Conservation (phyloP, 768 basidiomycete species). For the Russula lepida region DNA sequence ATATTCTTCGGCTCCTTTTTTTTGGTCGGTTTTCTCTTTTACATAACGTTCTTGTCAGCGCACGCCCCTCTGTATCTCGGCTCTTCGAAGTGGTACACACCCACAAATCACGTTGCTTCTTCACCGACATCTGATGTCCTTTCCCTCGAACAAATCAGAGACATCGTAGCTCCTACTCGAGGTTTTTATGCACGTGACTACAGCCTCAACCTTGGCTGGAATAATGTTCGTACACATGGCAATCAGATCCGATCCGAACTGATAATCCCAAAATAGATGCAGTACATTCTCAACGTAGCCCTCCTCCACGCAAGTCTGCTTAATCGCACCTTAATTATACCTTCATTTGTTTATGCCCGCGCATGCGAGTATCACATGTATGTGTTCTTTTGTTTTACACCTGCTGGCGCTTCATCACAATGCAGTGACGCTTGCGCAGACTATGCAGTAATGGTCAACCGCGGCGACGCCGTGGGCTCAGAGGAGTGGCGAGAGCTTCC, state of each 20-base stretch:
- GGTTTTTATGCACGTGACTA: slow-evolving; percentile 40
- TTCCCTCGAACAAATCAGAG: slow-evolving; percentile 28
- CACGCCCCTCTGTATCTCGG: not conserved
- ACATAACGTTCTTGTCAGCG: not conserved
- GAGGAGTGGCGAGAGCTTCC: slow-evolving; percentile 36
- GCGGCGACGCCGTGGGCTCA: slow-evolving; percentile 34
- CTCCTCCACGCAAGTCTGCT: slow-evolving; percentile 36
- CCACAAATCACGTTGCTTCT: not conserved
- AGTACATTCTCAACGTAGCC: slow-evolving; percentile 41
- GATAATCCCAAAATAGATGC: slow-evolving; percentile 29
- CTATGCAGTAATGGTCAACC: slow-evolving; percentile 36
- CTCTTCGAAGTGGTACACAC: not conserved
- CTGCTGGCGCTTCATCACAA: not conserved
- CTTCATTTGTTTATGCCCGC: slow-evolving; percentile 40
- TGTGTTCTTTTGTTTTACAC: slow-evolving; percentile 13
- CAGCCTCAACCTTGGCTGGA: slow-evolving; percentile 40
- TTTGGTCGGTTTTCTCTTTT: slow-evolving; percentile 2
- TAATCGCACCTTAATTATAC: slow-evolving; percentile 37
- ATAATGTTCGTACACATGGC: slow-evolving; percentile 32
- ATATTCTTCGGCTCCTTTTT: slow-evolving; percentile 1
- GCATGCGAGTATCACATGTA: slow-evolving; percentile 36
- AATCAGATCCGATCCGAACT: not conserved
- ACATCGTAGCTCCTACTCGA: slow-evolving; percentile 31
- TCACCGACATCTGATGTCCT: slow-evolving; percentile 9
- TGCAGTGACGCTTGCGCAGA: slow-evolving; percentile 32